These are phyloP conservation scores for Cryptomeria japonica DNA, from an alignment of 75 land plant genomes.

Conservation along the genomic window DNA sequence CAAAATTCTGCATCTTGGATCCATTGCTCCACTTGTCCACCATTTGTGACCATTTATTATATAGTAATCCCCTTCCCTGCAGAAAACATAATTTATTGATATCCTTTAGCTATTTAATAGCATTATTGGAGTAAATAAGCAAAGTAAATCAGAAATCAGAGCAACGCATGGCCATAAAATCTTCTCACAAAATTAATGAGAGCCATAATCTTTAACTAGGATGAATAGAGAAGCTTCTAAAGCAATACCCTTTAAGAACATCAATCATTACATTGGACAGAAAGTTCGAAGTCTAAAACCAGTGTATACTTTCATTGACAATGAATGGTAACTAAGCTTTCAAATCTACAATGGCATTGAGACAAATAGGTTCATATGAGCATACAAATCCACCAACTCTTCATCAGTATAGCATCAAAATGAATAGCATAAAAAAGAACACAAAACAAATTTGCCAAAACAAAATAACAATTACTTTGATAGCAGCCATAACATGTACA, in stretches of 20 bases:
- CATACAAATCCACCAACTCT: background rate
- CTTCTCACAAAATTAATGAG: background rate
- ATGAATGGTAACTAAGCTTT: background rate
- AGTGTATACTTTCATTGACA: background rate
- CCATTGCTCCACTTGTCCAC: constrained; percentile 99
- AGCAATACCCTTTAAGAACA: background rate
- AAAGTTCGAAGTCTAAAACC: background rate
- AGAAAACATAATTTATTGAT: background rate
- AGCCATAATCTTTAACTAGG: background rate
- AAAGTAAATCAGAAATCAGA: background rate
- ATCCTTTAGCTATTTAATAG: background rate
- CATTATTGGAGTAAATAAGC: background rate
- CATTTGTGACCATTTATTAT: constrained; percentile 90
- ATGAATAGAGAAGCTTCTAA: background rate
- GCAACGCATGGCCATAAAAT: background rate
- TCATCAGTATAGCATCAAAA: background rate
- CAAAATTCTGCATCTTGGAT: constrained; percentile 89
- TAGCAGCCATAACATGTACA: background rate
- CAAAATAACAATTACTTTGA: background rate
- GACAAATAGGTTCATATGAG: background rate
- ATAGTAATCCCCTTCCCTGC: constrained; percentile 80
- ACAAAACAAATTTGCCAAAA: background rate
- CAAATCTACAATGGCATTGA: background rate
- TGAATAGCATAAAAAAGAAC: background rate
- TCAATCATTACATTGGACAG: background rate